Conservation (phyloP, 495 filamentous ascomycete species). For the Xylaria sp. region DNA sequence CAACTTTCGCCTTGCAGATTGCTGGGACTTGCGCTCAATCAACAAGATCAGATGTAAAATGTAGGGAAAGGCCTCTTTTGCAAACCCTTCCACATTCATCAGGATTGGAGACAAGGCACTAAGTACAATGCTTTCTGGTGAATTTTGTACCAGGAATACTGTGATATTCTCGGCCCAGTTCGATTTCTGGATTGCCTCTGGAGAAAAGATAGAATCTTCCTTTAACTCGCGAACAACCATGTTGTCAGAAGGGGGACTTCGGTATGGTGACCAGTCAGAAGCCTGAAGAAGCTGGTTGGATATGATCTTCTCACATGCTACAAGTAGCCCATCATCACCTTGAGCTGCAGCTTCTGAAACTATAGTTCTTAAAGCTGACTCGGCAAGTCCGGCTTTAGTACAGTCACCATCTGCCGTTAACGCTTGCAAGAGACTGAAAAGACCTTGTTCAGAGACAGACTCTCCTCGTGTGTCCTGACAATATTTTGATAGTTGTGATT, state of each 20-base stretch:
- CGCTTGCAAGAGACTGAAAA: conserved; percentile 70
- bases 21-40: conserved; percentile 57
- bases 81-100: conserved; percentile 66
- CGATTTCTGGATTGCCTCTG: conserved; percentile 42
- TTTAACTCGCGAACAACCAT: conserved; percentile 29
- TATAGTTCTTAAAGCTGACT: conserved; percentile 76
- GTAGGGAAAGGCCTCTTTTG: conserved; percentile 75
- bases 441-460: conserved; percentile 53
- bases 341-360: conserved; percentile 61
- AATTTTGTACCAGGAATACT: conserved; percentile 65
- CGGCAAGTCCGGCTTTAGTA: conserved; percentile 73
- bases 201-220: conserved; percentile 41
- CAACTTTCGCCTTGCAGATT: conserved; percentile 53
- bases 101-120: conserved; percentile 69
- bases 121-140: conserved; percentile 68
- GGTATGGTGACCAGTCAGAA: conserved; percentile 58
- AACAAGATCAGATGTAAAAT: conserved; percentile 79
- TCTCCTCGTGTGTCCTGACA: conserved; percentile 47
- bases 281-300: conserved; percentile 49
- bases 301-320: conserved; percentile 55
- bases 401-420: conserved; percentile 70
- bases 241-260: conserved; percentile 54
- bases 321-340: conserved; percentile 51
- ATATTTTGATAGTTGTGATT: conserved; percentile 61
- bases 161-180: conserved; percentile 72